Evolutionary conservation across 2,329 filamentous ascomycete genomes (phyloP).

Genomic region (Cladosporium sp.): DNA sequence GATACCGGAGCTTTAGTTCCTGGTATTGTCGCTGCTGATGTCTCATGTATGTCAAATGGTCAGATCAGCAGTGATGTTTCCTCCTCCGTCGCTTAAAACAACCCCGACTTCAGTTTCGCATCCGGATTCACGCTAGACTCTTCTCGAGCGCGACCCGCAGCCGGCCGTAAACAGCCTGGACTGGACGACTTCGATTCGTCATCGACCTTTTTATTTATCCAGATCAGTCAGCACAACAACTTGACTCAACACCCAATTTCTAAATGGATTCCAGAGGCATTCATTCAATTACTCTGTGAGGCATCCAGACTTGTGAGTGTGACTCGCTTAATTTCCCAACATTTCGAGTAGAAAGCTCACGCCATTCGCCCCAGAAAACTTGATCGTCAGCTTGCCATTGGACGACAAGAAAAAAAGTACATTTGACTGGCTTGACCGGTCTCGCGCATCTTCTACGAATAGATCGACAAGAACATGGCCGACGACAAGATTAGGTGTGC

Average conservation of each 20-base stretch:
- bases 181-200: constrained; percentile 9
- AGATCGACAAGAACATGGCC: neutral
- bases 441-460: neutral
- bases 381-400: neutral
- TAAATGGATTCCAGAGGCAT: neutral
- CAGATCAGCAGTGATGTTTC: neutral
- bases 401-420: neutral
- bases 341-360: neutral
- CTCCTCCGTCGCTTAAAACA: neutral
- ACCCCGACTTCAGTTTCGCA: neutral
- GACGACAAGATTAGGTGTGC: constrained; percentile 46
- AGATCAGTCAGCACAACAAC: neutral
- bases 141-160: neutral
- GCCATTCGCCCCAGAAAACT: neutral
- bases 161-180: neutral
- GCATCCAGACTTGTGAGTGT: neutral
- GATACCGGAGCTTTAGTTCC: neutral
- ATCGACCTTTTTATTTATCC: constrained; percentile 15
- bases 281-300: neutral
- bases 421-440: neutral
- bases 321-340: neutral
- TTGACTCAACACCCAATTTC: neutral
- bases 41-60: neutral
- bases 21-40: neutral
- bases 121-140: neutral